Conservation (phyloP, 164 flowering plant genomes). For the Litsea cubeba region DNA sequence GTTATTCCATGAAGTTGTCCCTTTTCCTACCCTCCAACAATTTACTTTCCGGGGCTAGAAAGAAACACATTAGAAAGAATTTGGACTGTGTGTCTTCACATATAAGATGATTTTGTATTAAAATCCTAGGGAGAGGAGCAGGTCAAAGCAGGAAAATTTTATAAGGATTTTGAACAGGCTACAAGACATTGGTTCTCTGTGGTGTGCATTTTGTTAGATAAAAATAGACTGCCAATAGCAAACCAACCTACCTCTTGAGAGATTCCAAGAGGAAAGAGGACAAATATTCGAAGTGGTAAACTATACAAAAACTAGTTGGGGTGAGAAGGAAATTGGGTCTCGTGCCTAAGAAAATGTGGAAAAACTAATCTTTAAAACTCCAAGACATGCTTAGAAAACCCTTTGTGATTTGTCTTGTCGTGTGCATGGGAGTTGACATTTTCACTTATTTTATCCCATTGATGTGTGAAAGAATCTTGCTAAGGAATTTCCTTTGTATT, state of each 20-base stretch:
- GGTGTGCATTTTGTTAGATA: background rate
- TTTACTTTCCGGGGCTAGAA: conserved; percentile 1
- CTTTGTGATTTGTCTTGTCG: background rate
- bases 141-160: conserved; percentile 2
- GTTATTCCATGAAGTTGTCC: conserved; percentile 2
- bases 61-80: background rate
- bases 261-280: conserved; percentile 1
- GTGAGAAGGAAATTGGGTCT: conserved; percentile 2
- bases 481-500: conserved; percentile 3
- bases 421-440: conserved; percentile 8
- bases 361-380: background rate
- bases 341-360: conserved; percentile 4
- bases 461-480: conserved; percentile 2
- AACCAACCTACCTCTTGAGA: background rate
- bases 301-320: conserved; percentile 1
- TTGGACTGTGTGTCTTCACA: conserved; percentile 5
- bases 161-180: conserved; percentile 4
- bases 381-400: conserved; percentile 6
- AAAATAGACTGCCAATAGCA: background rate
- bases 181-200: background rate
- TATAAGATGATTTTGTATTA: background rate
- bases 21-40: background rate
- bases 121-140: conserved; percentile 2
- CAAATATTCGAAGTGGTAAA: conserved; percentile 7
- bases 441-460: background rate